Conservation (phyloP, 2,329 filamentous ascomycete genomes). For the Pseudogymnoascus sp. region DNA sequence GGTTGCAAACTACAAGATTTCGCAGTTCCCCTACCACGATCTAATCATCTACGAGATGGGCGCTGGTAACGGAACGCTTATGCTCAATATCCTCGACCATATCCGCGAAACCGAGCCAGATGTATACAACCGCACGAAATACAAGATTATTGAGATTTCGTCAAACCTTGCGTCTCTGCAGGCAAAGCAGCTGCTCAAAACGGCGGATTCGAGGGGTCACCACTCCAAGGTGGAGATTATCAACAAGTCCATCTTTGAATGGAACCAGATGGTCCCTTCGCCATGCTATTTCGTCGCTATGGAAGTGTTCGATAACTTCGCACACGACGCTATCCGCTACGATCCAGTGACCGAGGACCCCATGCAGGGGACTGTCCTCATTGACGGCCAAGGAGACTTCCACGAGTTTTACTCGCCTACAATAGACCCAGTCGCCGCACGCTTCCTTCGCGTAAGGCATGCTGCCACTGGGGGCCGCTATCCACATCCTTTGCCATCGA, state of each 20-base stretch:
- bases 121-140: constrained; percentile 89
- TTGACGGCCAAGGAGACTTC: constrained; percentile 80
- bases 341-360: constrained; percentile 72
- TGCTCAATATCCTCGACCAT: constrained; percentile 96
- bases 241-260: constrained; percentile 92
- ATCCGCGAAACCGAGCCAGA: constrained; percentile 83
- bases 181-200: constrained; percentile 57
- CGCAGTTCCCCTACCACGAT: constrained; percentile 90
- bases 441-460: constrained; percentile 78
- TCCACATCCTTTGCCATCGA: constrained; percentile 49
- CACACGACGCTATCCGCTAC: constrained; percentile 90
- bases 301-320: constrained; percentile 98
- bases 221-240: constrained; percentile 83
- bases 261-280: constrained; percentile 76
- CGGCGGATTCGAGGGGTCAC: constrained; percentile 65
- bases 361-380: constrained; percentile 79
- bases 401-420: constrained; percentile 83
- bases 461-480: constrained; percentile 60
- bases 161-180: constrained; percentile 72
- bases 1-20: constrained; percentile 90
- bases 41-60: constrained; percentile 99
- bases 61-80: constrained; percentile 91
- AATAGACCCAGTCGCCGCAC: constrained; percentile 72
- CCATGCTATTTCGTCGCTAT: constrained; percentile 97
- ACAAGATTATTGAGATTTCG: constrained; percentile 94